Percentiles rank a stretch among this genome's conserved stretches.
Conservation (phyloP, 352 stramenopile genomes). For the Phytopythium ostracodes region DNA sequence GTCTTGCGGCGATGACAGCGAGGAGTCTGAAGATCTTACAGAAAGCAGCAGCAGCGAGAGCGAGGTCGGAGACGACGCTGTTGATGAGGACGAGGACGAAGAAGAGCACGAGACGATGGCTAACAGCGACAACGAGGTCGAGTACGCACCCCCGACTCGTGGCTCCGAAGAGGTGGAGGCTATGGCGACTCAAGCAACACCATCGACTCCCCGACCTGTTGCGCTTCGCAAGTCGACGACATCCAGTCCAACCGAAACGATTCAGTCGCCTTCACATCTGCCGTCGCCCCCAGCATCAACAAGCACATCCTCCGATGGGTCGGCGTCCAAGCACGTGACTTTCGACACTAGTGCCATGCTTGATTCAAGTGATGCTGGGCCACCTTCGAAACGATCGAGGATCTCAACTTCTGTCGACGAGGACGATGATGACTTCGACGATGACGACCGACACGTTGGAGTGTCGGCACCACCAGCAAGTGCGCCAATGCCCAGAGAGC, state of each 20-base stretch:
- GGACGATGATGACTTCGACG: conserved; percentile 26
- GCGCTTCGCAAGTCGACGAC: background rate
- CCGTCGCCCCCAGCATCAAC: background rate
- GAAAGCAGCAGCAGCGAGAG: conserved; percentile 23
- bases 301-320: background rate
- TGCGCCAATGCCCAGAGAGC: background rate
- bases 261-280: background rate
- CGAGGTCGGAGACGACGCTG: conserved; percentile 24
- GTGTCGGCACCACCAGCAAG: background rate
- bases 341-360: conserved; percentile 12
- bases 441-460: conserved; percentile 6
- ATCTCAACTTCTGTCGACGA: conserved; percentile 17
- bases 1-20: conserved; percentile 35
- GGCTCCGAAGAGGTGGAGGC: conserved; percentile 14
- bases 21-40: conserved; percentile 38
- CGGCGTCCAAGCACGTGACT: conserved; percentile 3
- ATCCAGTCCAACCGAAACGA: background rate
- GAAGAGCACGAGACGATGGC: conserved; percentile 8
- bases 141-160: conserved; percentile 12
- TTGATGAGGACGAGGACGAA: conserved; percentile 17
- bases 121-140: conserved; percentile 17
- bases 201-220: background rate
- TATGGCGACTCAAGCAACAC: conserved; percentile 14
- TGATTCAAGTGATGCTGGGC: background rate
- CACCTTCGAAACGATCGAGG: conserved; percentile 2